Evolutionary conservation across 2,329 filamentous ascomycete species (phyloP).

Genomic region (Hirsutella minnesotensis): DNA sequence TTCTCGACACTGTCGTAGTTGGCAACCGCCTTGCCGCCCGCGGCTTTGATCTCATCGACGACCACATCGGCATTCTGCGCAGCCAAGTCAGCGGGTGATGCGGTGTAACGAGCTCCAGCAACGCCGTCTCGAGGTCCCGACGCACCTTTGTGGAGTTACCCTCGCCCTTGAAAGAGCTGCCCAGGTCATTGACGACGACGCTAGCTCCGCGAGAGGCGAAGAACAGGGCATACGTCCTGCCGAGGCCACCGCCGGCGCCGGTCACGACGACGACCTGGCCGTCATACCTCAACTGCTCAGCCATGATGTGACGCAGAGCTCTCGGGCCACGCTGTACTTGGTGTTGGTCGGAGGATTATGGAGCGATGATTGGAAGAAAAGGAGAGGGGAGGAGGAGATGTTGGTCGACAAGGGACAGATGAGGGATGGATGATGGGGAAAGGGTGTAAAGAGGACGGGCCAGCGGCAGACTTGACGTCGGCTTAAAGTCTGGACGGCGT

Average conservation of each 20-base stretch:
- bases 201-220: slow-evolving; percentile 86
- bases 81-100: not conserved
- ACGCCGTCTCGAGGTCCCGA: too few relatives aligned
- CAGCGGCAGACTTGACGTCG: not conserved
- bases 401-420: not conserved
- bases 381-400: not conserved
- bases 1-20: slow-evolving; percentile 95
- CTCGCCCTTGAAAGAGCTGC: slow-evolving; percentile 86
- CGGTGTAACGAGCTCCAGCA: not conserved
- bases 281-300: slow-evolving; percentile 63
- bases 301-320: slow-evolving; percentile 30
- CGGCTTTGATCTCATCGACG: slow-evolving; percentile 71
- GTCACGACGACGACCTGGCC: slow-evolving; percentile 77
- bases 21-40: slow-evolving; percentile 89
- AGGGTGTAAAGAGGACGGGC: not conserved
- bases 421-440: not conserved
- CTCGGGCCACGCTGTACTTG: not conserved
- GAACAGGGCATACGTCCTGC: slow-evolving; percentile 76
- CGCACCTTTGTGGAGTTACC: slow-evolving; percentile 74
- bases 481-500: not conserved
- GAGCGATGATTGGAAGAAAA: not conserved
- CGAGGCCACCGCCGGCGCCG: slow-evolving; percentile 67
- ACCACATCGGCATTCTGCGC: slow-evolving; percentile 70
- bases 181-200: slow-evolving; percentile 94
- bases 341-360: not conserved